A percentile compares a stretch with the other conserved stretches of the same genome.
These are phyloP conservation scores for Athelia sp. DNA, from an alignment of 1,284 basidiomycete genomes.

Conservation along the genomic window DNA sequence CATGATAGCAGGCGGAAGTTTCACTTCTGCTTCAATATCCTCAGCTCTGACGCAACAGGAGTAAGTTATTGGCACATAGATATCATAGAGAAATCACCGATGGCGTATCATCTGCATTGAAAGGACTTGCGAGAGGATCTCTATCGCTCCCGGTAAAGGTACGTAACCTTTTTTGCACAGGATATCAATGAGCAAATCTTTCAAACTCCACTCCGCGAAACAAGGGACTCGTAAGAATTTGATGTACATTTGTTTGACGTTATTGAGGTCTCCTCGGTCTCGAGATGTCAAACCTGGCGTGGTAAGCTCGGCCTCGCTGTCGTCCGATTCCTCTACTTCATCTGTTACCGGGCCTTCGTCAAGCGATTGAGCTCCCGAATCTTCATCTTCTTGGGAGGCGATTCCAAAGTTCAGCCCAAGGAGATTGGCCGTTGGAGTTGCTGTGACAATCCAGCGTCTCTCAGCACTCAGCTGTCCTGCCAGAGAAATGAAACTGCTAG, in stretches of 20 bases:
- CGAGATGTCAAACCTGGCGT: too few relatives aligned
- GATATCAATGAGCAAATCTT: too few relatives aligned
- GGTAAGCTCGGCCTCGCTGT: too few relatives aligned
- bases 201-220: too few relatives aligned
- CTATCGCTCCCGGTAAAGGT: slow-evolving; percentile 60
- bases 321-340: too few relatives aligned
- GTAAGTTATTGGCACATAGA: too few relatives aligned
- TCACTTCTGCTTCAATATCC: slow-evolving; percentile 70
- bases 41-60: slow-evolving; percentile 52
- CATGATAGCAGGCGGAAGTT: slow-evolving; percentile 58
- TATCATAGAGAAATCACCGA: slow-evolving; percentile 43
- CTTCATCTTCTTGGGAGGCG: too few relatives aligned
- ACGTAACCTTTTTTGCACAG: slow-evolving; percentile 48
- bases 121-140: slow-evolving; percentile 71
- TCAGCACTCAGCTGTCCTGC: slow-evolving; percentile 65
- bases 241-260: slow-evolving; percentile 67
- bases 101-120: slow-evolving; percentile 75
- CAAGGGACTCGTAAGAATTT: slow-evolving; percentile 67
- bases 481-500: slow-evolving; percentile 47
- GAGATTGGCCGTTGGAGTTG: slow-evolving; percentile 80
- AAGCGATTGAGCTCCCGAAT: too few relatives aligned
- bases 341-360: too few relatives aligned
- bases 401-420: slow-evolving; percentile 65
- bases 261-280: slow-evolving; percentile 61
- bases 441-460: slow-evolving; percentile 82